phyloP scores from a whole-genome alignment of 768 basidiomycete species.

The Pleurotus pulmonarius region DNA sequence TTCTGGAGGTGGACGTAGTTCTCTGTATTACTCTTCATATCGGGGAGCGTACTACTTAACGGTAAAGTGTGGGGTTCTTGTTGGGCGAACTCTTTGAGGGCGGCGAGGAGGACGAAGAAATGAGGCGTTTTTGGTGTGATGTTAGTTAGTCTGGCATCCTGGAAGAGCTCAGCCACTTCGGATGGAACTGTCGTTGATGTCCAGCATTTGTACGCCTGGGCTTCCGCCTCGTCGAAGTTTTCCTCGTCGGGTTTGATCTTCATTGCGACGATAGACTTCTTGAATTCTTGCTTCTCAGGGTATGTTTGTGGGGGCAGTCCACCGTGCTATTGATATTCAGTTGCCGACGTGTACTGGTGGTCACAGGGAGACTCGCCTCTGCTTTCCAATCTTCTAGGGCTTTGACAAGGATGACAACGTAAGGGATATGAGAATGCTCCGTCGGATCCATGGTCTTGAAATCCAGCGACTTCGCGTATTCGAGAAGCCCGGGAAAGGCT shows the following conservation, averaged over 20 bases:
- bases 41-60: conserved; percentile 82
- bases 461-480: conserved; percentile 67
- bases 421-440: conserved; percentile 88
- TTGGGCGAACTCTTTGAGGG: conserved; percentile 62
- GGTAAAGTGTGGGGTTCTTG: conserved; percentile 65
- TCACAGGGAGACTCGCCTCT: conserved; percentile 40
- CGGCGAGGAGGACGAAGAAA: conserved; percentile 76
- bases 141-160: conserved; percentile 47
- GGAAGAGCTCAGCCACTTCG: conserved; percentile 63
- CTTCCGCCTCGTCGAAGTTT: conserved; percentile 94
- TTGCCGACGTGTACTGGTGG: not conserved
- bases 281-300: conserved; percentile 78
- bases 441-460: conserved; percentile 80
- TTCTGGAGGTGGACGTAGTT: conserved; percentile 83
- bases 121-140: conserved; percentile 46
- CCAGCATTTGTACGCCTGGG: conserved; percentile 84
- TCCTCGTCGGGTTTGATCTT: conserved; percentile 85
- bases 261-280: conserved; percentile 55
- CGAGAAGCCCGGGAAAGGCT: conserved; percentile 79
- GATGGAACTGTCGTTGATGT: conserved; percentile 56
- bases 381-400: conserved; percentile 82
- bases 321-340: conserved; percentile 48
- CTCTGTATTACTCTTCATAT: conserved; percentile 91
- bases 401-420: conserved; percentile 83
- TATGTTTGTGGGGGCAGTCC: conserved; percentile 54